Percentiles rank a stretch among this genome's conserved stretches.
These are phyloP conservation scores for Rhamnella rubrinervis DNA, from an alignment of 331 rosid genomes.

Conservation along the genomic window DNA sequence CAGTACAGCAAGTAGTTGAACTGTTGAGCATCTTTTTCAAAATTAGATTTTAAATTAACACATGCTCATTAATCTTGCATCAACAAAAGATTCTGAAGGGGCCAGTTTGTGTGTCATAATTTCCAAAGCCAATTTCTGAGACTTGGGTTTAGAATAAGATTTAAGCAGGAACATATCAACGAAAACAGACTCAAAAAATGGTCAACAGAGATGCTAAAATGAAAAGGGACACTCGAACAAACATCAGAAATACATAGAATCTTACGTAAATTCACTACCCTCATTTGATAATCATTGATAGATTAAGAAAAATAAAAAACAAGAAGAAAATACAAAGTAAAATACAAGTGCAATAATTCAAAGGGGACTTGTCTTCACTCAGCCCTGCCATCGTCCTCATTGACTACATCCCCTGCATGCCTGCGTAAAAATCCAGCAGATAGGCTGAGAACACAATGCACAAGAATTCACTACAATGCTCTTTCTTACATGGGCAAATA, in stretches of 20 bases:
- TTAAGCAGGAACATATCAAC: background rate
- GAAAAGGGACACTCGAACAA: constrained; percentile 10
- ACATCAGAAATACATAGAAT: constrained; percentile 11
- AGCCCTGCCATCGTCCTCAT: constrained; percentile 82
- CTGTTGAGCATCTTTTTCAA: no score
- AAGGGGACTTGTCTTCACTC: constrained; percentile 24
- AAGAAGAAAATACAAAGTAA: constrained; percentile 9
- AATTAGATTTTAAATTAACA: no score
- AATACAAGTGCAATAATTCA: constrained; percentile 26
- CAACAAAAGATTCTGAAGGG: no score
- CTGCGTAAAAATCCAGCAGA: constrained; percentile 42
- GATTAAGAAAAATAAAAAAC: background rate
- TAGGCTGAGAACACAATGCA: background rate
- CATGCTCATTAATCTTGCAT: no score
- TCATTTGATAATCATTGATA: background rate
- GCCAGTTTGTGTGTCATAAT: no score
- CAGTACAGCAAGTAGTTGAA: no score
- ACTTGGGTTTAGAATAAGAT: background rate
- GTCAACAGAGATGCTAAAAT: constrained; percentile 4
- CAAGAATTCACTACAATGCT: background rate
- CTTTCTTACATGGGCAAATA: background rate
- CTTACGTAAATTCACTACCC: constrained; percentile 22
- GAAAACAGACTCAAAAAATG: background rate
- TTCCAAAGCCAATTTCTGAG: no score
- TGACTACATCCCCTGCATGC: constrained; percentile 80